Conservation (phyloP, 2,329 filamentous ascomycete species). For the Ceratocystis cubensis region DNA sequence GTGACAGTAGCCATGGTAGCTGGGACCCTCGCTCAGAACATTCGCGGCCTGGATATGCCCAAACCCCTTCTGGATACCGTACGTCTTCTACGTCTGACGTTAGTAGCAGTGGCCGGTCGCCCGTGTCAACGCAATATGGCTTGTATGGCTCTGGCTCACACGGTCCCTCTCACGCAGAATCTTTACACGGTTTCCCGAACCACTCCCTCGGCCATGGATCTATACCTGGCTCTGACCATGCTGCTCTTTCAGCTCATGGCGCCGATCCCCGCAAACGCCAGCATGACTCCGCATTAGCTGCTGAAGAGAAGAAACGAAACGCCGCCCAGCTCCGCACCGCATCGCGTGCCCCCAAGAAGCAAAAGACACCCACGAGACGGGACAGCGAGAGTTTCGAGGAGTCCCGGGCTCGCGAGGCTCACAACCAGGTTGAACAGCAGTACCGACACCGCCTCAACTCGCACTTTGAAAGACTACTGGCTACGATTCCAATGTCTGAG, state of each 20-base stretch:
- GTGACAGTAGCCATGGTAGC: background rate
- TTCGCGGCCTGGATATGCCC: background rate
- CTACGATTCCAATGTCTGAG: constrained; percentile 29
- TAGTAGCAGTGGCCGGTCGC: constrained; percentile 8
- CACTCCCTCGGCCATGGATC: background rate
- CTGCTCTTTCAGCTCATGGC: background rate
- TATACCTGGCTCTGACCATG: background rate
- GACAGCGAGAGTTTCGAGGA: constrained; percentile 36
- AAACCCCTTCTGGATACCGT: constrained; percentile 9
- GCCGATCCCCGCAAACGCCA: constrained; percentile 16
- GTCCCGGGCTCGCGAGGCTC: constrained; percentile 27
- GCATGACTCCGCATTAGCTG: constrained; percentile 14
- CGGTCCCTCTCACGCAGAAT: constrained; percentile 10
- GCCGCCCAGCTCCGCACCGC: constrained; percentile 22
- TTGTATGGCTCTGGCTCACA: constrained; percentile 13
- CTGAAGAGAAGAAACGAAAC: constrained; percentile 20
- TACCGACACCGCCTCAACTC: constrained; percentile 37
- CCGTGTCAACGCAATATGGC: constrained; percentile 7
- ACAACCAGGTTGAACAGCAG: constrained; percentile 39
- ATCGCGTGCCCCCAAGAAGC: constrained; percentile 22
- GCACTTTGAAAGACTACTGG: constrained; percentile 35
- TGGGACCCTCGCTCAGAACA: constrained; percentile 8
- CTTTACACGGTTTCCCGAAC: background rate
- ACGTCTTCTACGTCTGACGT: constrained; percentile 10
- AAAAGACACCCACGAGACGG: constrained; percentile 13